A percentile compares a stretch with the other conserved stretches of the same genome.
Evolutionary conservation across 176 grass and related monocot genomes (phyloP).

Genomic region (Raddia guianensis): DNA sequence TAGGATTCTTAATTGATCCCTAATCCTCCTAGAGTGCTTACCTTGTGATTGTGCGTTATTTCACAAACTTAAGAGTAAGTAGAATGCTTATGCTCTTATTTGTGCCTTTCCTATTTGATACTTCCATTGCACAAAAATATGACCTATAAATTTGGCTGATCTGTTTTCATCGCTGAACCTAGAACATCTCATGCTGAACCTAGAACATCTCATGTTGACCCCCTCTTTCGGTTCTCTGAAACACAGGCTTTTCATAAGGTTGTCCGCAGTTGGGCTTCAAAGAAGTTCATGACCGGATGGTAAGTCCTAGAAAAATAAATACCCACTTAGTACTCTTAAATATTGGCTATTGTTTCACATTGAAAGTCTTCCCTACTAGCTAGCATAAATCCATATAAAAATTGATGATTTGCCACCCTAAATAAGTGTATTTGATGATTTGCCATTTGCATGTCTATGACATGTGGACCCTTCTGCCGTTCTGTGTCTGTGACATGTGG

Average conservation of each 20-base stretch:
- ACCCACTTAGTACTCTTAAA: background rate
- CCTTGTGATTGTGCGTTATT: background rate
- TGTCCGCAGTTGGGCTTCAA: conserved; percentile 86
- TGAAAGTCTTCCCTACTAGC: background rate
- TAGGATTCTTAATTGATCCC: background rate
- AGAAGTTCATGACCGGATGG: conserved; percentile 98
- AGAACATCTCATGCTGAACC: conserved; percentile 10
- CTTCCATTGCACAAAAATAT: conserved; percentile 32
- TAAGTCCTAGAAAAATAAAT: conserved; percentile 32
- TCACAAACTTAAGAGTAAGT: background rate
- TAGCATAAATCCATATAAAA: background rate
- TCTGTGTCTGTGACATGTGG: too few relatives aligned
- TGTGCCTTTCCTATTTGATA: conserved; percentile 15
- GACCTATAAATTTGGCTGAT: background rate
- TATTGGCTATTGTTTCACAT: background rate
- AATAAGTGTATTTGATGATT: too few relatives aligned
- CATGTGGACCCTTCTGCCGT: too few relatives aligned
- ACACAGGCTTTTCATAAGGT: conserved; percentile 92
- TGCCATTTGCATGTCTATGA: too few relatives aligned
- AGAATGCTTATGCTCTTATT: conserved; percentile 12
- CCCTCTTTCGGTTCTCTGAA: background rate
- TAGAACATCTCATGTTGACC: background rate
- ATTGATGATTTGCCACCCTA: too few relatives aligned
- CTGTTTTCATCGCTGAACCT: conserved; percentile 6
- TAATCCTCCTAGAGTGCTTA: conserved; percentile 1